A percentile compares a stretch with the other conserved stretches of the same genome.
These are phyloP conservation scores for Saccharum officinarum DNA, from an alignment of 176 grass and related monocot species.

Conservation along the genomic window DNA sequence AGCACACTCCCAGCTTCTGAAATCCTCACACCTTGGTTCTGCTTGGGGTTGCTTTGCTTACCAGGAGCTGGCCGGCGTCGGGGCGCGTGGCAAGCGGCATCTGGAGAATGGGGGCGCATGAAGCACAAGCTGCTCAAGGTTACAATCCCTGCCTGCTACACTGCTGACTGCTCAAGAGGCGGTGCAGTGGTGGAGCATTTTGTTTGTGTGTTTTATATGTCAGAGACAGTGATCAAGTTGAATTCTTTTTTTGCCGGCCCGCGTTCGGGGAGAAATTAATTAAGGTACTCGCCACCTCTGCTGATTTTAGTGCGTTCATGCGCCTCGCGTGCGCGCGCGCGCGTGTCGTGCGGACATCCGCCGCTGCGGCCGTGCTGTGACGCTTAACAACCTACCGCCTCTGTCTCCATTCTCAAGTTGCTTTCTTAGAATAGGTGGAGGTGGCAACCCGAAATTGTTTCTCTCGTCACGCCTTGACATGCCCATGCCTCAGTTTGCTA, in stretches of 20 bases:
- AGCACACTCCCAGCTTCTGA: background rate
- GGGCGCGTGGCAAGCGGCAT: slow-evolving; percentile 37
- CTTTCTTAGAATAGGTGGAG: background rate
- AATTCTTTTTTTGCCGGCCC: background rate
- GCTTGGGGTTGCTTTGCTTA: background rate
- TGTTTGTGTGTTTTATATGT: background rate
- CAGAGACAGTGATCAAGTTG: background rate
- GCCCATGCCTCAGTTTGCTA: background rate
- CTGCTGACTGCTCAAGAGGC: no score
- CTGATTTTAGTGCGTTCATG: slow-evolving; percentile 29
- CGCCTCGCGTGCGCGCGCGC: slow-evolving; percentile 20
- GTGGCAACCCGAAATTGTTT: background rate
- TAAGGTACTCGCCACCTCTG: background rate
- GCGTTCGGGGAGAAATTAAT: background rate
- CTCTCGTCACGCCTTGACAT: background rate
- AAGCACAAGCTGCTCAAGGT: slow-evolving; percentile 44
- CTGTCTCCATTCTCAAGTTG: background rate
- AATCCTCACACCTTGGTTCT: background rate
- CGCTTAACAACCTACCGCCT: slow-evolving; percentile 16
- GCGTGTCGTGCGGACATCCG: slow-evolving; percentile 14
- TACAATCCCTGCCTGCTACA: background rate
- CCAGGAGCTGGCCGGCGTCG: slow-evolving; percentile 30
- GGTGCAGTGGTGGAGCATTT: background rate
- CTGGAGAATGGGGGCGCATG: slow-evolving; percentile 27
- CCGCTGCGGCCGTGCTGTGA: slow-evolving; percentile 19